A percentile compares a stretch with the other conserved stretches of the same genome.
Evolutionary conservation across 257 asterid genomes (phyloP).

Genomic region (Solanum sitiens): DNA sequence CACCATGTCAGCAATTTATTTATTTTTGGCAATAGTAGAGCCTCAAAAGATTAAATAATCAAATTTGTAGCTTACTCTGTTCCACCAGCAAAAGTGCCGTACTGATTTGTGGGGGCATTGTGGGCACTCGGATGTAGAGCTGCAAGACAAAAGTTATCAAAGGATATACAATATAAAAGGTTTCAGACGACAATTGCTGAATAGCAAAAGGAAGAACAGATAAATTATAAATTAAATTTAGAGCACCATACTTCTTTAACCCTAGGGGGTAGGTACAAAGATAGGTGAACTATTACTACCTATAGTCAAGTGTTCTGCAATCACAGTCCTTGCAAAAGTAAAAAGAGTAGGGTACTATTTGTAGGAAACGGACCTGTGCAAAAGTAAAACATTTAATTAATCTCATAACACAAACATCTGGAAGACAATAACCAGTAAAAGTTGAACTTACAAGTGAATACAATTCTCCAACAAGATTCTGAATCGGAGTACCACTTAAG

Average conservation of each 20-base stretch:
- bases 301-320: conserved; percentile 70
- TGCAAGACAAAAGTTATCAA: conserved; percentile 17
- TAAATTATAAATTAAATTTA: neutral
- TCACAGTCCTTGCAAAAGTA: conserved; percentile 96
- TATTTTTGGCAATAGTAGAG: neutral
- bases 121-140: conserved; percentile 55
- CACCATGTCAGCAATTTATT: conserved; percentile 2
- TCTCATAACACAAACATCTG: neutral
- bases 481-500: conserved; percentile 96
- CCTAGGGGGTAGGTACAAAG: neutral
- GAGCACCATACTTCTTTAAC: neutral
- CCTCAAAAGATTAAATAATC: neutral
- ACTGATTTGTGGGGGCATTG: conserved; percentile 67
- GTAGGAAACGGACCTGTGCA: conserved; percentile 83
- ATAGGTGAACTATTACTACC: conserved; percentile 29
- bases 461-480: conserved; percentile 95
- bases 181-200: neutral
- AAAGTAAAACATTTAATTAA: conserved; percentile 1
- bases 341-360: conserved; percentile 70
- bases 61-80: conserved; percentile 43
- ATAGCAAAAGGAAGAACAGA: neutral
- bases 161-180: neutral
- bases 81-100: conserved; percentile 98
- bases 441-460: conserved; percentile 78
- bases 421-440: neutral